phyloP scores from a whole-genome alignment of 1,139 yeast species.

The Geotrichum phurueaensis region DNA sequence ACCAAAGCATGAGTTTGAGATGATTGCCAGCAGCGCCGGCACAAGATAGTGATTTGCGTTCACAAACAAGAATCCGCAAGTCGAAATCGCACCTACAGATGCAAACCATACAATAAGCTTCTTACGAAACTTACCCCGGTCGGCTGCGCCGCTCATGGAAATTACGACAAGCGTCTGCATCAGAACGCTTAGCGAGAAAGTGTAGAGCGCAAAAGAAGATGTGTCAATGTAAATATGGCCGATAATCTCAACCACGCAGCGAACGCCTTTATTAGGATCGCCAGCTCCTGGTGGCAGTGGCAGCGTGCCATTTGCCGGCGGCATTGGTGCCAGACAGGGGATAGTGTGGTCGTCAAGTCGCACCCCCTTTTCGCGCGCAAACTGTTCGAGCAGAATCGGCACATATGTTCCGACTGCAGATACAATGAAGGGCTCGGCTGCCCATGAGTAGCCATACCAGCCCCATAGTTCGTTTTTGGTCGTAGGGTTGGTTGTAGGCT shows the following conservation, averaged over 20 bases:
- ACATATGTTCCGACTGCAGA: conserved; percentile 68
- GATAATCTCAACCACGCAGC: conserved; percentile 44
- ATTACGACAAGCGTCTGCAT: conserved; percentile 60
- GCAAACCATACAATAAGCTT: conserved; percentile 50
- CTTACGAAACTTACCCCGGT: conserved; percentile 51
- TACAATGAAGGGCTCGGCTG: conserved; percentile 69
- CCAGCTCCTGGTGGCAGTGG: conserved; percentile 16
- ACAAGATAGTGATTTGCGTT: conserved; percentile 45
- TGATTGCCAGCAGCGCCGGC: conserved; percentile 51
- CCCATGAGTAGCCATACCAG: conserved; percentile 52
- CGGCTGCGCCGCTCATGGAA: conserved; percentile 61
- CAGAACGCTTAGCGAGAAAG: conserved; percentile 58
- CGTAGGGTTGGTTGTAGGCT: conserved; percentile 18
- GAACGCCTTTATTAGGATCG: conserved; percentile 22
- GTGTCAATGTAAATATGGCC: conserved; percentile 52
- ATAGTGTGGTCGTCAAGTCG: conserved; percentile 44
- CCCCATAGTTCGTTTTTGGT: conserved; percentile 29
- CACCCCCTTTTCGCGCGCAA: conserved; percentile 45
- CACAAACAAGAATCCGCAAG: conserved; percentile 43
- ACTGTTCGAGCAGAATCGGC: conserved; percentile 57
- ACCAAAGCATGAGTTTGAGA: conserved; percentile 64
- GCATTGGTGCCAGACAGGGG: conserved; percentile 39
- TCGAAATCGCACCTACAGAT: conserved; percentile 47
- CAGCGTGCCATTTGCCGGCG: conserved; percentile 22
- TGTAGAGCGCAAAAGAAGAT: conserved; percentile 61